Evolutionary conservation across 2,329 filamentous ascomycete species (phyloP).

Genomic region (Trichoderma sp.): DNA sequence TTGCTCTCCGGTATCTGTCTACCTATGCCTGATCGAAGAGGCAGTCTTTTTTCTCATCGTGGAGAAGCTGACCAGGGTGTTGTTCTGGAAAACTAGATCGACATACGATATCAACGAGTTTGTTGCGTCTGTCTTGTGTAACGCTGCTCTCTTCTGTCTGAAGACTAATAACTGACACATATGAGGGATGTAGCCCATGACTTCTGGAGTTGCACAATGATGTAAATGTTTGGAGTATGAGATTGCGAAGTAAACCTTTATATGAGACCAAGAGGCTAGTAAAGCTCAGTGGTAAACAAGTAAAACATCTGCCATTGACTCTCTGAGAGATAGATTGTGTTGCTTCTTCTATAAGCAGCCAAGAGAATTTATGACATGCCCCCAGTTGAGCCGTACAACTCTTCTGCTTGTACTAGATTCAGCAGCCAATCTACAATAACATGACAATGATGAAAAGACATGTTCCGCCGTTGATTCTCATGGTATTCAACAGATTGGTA

Average conservation of each 20-base stretch:
- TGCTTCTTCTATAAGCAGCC: neutral
- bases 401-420: neutral
- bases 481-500: neutral
- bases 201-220: neutral
- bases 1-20: neutral
- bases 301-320: neutral
- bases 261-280: neutral
- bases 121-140: neutral
- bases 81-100: neutral
- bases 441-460: neutral
- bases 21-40: slow-evolving; percentile 20
- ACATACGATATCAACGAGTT: neutral
- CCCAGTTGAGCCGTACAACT: neutral
- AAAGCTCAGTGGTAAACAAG: neutral
- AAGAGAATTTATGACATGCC: neutral
- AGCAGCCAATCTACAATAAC: neutral
- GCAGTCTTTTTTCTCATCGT: slow-evolving; percentile 17
- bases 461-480: neutral
- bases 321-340: neutral
- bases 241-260: neutral
- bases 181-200: neutral
- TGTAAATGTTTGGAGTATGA: neutral
- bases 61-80: neutral
- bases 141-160: neutral
- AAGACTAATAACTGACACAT: neutral